Evolutionary conservation across 805 yeast genomes (phyloP), one percentile per base, ranked within the genome.

Genomic region (Cyberlindnera xishuangbannaensis): DNA sequence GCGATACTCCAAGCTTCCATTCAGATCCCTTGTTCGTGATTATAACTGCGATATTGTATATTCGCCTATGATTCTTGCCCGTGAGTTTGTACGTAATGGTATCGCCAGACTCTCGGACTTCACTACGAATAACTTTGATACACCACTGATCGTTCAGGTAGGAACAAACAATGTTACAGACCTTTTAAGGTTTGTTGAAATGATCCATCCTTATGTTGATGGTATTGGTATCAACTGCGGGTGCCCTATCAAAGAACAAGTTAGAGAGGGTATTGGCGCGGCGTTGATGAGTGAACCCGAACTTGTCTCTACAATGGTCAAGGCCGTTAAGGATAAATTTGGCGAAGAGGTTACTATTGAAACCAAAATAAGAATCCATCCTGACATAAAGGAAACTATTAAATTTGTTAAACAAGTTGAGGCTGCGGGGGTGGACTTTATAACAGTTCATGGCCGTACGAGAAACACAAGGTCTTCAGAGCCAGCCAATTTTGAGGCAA

Each of bases 141-240:
- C 76, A 2, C 76, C 86, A 2, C 69, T 87, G 18, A 76, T 92
- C 14, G 88, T 87, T 1, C 98, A 92, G 61, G 83, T 90, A 13
- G 98, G 97, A 4, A 80, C 82, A 10, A 84, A 84, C 50, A 88
- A 86, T 53, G 83, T 79, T 4, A 73, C 76, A 9, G 97, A 92
- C 57, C 61, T 92, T 33, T 55, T 83, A 16, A 69, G 90, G 39
- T 86, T 90, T 52, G 86, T 85, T 4, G 86, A 83, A 33, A 78
- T 92, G 87, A 76, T 88, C n/a, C 73, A 73, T 37, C 95, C 95
- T 0, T 85, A 76, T 52, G 88, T 84, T 29, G 97, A 90, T 59
- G 98, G 94, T 1, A 77, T 92, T 26, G 97, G 97, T 0, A 68
- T 92, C 37, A 92, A 92, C 64, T 92, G 97, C 59, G 98, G 98